phyloP scores from a whole-genome alignment of 129 eudicot species.

The Pittosporum tobira region DNA sequence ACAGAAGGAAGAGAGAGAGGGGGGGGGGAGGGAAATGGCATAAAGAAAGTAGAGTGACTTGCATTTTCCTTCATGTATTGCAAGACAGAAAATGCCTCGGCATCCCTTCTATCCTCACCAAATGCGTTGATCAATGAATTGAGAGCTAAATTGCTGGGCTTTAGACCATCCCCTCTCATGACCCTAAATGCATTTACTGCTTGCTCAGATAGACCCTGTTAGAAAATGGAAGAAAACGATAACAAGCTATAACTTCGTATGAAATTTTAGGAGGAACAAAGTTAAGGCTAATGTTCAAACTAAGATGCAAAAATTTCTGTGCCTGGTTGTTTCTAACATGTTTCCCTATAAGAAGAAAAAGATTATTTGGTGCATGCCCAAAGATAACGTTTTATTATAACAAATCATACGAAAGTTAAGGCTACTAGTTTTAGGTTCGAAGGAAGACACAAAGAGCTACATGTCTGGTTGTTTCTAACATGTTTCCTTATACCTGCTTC shows the following conservation, averaged over 20 bases:
- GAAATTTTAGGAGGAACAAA: background rate
- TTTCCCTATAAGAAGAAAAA: no score
- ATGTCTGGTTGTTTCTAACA: no score
- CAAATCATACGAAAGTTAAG: no score
- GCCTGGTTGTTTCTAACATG: no score
- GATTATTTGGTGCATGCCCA: no score
- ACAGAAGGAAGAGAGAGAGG: background rate
- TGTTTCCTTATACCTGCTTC: no score
- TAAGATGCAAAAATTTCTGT: background rate
- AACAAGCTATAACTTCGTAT: background rate
- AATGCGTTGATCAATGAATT: constrained; percentile 91
- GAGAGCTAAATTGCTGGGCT: constrained; percentile 84
- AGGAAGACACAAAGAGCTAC: no score
- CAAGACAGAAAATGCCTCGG: constrained; percentile 82
- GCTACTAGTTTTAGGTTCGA: no score
- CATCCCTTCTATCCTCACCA: constrained; percentile 89
- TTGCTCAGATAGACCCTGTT: constrained; percentile 88
- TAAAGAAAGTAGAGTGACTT: constrained; percentile 17
- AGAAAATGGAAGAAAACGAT: background rate
- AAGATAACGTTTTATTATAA: no score
- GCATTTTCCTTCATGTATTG: constrained; percentile 92
- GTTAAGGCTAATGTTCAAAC: background rate
- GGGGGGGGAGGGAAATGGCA: background rate
- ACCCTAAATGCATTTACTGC: constrained; percentile 80
- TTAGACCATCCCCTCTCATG: constrained; percentile 86